Evolutionary conservation across 768 basidiomycete genomes (phyloP).

Genomic region (Holtermannia corniformis): DNA sequence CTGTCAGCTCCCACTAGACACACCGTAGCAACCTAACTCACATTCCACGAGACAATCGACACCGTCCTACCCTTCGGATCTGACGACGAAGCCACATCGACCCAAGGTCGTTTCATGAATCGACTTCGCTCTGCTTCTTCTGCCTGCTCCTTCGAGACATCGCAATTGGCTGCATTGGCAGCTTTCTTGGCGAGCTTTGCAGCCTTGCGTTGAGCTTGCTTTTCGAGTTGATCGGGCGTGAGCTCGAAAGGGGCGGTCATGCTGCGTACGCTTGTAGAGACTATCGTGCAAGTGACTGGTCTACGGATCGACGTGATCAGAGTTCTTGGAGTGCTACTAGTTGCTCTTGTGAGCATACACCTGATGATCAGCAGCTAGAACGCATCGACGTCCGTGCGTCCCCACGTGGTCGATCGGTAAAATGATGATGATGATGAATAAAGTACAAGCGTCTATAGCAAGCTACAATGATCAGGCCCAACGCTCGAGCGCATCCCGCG

Average conservation of each 20-base stretch:
- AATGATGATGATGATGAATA: no score
- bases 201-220: constrained; percentile 23
- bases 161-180: constrained; percentile 5
- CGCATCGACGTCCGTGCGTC: no score
- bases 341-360: background rate
- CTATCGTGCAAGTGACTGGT: no score
- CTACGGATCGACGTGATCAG: no score
- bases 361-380: background rate
- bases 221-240: constrained; percentile 22
- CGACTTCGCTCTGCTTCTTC: constrained; percentile 12
- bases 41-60: constrained; percentile 38
- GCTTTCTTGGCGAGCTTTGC: constrained; percentile 33
- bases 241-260: constrained; percentile 11
- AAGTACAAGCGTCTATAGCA: background rate
- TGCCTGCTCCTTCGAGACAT: constrained; percentile 3
- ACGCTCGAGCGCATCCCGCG: constrained; percentile 28
- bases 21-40: constrained; percentile 11
- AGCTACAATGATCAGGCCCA: constrained; percentile 27
- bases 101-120: constrained; percentile 31
- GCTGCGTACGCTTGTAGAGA: background rate
- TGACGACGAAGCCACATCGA: constrained; percentile 1
- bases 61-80: constrained; percentile 4
- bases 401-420: no score
- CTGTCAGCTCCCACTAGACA: background rate
- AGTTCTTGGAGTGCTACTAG: no score